Evolutionary conservation across 2,329 filamentous ascomycete genomes (phyloP).

Genomic region (Basipetospora sp.): DNA sequence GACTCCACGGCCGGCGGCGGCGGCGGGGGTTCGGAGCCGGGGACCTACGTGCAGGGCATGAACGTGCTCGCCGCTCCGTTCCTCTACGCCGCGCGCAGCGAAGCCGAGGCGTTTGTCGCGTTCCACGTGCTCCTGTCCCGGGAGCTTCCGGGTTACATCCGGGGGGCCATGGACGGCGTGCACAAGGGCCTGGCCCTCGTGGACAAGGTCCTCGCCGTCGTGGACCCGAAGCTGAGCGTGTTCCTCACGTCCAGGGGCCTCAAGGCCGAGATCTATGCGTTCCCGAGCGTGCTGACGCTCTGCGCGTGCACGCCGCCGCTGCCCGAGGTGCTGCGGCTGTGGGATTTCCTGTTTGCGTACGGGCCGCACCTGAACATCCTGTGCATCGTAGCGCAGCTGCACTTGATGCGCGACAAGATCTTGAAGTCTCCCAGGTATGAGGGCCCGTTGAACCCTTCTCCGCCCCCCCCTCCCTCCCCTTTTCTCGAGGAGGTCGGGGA

Average conservation of each 20-base stretch:
- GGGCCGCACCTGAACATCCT: constrained; percentile 88
- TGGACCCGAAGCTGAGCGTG: constrained; percentile 72
- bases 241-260: constrained; percentile 78
- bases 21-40: constrained; percentile 33
- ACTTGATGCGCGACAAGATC: constrained; percentile 73
- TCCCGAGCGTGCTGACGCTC: constrained; percentile 83
- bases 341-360: constrained; percentile 96
- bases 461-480: no score
- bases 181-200: constrained; percentile 83
- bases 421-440: constrained; percentile 67
- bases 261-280: constrained; percentile 88
- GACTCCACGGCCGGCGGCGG: constrained; percentile 31
- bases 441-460: no score
- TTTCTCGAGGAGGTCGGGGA: background rate
- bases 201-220: constrained; percentile 79
- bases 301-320: constrained; percentile 91
- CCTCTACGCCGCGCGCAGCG: constrained; percentile 82
- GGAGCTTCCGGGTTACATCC: constrained; percentile 85
- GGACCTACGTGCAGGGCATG: constrained; percentile 96
- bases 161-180: constrained; percentile 92
- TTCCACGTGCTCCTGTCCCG: constrained; percentile 77
- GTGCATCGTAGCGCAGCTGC: constrained; percentile 88
- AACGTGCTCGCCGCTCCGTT: constrained; percentile 94
- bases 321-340: constrained; percentile 80
- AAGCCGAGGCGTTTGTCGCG: constrained; percentile 84